Evolutionary conservation across 495 filamentous ascomycete genomes (phyloP), one percentile per base, ranked within the genome.

Genomic region (Entonaema liquescens): DNA sequence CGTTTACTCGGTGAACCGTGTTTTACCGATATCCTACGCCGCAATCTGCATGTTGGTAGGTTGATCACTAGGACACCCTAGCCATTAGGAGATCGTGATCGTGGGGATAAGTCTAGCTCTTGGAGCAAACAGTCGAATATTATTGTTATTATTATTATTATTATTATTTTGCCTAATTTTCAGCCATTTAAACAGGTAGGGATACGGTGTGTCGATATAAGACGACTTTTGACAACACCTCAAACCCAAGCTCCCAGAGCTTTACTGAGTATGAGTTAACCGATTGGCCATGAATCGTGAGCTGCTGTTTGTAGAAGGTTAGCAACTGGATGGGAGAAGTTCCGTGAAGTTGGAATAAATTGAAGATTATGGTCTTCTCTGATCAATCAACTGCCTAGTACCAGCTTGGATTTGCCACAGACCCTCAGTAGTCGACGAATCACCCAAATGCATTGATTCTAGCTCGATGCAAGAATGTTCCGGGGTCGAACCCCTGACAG

Each of bases 401-500:
- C 9, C 26, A 54, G 5, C 6, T 28, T 8, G 35, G 28, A 36
- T 36, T 63, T n/a, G 59, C 29, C 60, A 54, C 44, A 36, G 56
- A 35, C 36, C 59, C 55, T 63, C 47, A 56, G 31, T 56, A 50
- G 25, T 55, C 49, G 49, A 68, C 78, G 74, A 79, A 81, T 80
- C 78, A 79, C 67, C 62, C 65, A 53, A 55, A 36, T 64, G 29
- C 36, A 42, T 67, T 73, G 17, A 12, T 75, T 77, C 75, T 76
- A 77, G 72, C 67, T 57, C 68, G 63, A 71, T 52, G 55, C 64
- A 65, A 67, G 40, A 47, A 50, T 40, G 47, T 55, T 54, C 62
- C 49, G 57, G 57, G 26, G 28, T 23, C 29, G 31, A 28, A 71
- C 58, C 69, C 69, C 65, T 64, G 70, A 60, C 60, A 19, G 36